Evolutionary conservation across 306 rosid genomes (phyloP), one percentile per base, ranked within the genome.

Genomic region (Fragaria nilgerrensis): DNA sequence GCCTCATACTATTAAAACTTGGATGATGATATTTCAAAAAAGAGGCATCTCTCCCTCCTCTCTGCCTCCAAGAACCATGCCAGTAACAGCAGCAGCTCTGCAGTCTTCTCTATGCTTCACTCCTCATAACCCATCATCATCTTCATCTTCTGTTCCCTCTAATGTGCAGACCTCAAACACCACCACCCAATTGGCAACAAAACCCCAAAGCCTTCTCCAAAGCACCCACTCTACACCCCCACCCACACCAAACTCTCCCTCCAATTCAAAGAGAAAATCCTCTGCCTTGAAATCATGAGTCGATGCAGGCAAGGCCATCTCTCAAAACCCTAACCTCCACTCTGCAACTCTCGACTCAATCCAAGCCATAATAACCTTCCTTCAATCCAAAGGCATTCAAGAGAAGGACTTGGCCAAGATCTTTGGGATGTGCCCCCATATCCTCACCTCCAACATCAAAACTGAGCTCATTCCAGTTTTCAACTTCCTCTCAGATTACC

Each of bases 221-320:
- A 75, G 45, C 91, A 92, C 62, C 98, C 96, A 1, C 96, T 92
- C 12, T 89, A 86, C 58, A 50, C 88, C 5, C n/a, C 90, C 49
- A 85, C 91, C 14, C 73, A 86, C 3, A 73, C 87, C 75, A 90
- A 77, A 63, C 82, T 94, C 68, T 90, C 94, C 69, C 85, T 84
- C 80, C 95, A 90, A 74, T 81, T 87, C 90, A 90, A 95, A 81
- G 96, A 92, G 81, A 95, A 95, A 80, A 88, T 95, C 64, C 84
- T 95, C 41, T 95, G 97, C 85, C 99, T 95, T 22, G 99, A 95
- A 71, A 83, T 95, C 13, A 86, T 95, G 91, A 2, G 81, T 95
- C 36, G 99, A 92, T 70, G 77, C 97, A 39, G 97, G 99, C 43
- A 95, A 87, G 59, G 99, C 97, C 19, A 85, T 92, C 2, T 88